Evolutionary conservation across 371 early-diverging fungal genomes (phyloP), one percentile per base, ranked within the genome.

Genomic region (Aphelidium insulamus): DNA sequence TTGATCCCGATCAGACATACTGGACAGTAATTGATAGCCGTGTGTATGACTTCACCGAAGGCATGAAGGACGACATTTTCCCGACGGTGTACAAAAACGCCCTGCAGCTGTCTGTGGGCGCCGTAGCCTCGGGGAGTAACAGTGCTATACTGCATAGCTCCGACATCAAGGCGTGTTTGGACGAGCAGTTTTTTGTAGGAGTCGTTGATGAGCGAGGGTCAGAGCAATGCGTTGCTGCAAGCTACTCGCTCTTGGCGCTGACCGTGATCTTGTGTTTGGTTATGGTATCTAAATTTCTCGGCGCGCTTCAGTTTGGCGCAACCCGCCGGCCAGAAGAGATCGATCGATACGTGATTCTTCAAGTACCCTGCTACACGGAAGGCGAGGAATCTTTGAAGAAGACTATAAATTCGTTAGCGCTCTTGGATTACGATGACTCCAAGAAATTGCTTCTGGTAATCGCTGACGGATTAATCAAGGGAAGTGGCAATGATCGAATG

Each of bases 181-280:
- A 76, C 24, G 77, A 82, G 40, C 77, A 79, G 53, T 94, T 94
- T 54, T 77, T 82, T 12, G 78, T 98, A 37, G 71, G 82, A 45
- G 75, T 57, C 34, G 22, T 21, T 54, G 55, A 28, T 6, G 33
- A 33, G n/a, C 14, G 18, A n/a, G 5, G 27, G 26, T 8, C 32
- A 35, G 5, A 27, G 26, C 4, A 23, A n/a, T 17, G 30, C 30
- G 21, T 32, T 22, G 27, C 34, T 30, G 17, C n/a, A 19, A 3
- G 12, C 21, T 5, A 23, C 34, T 14, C 2, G n/a, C n/a, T n/a
- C n/a, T n/a, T n/a, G n/a, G n/a, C n/a, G n/a, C n/a, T n/a, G n/a
- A n/a, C n/a, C n/a, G n/a, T n/a, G n/a, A n/a, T n/a, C n/a, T n/a
- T n/a, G n/a, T n/a, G n/a, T n/a, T n/a, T n/a, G n/a, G n/a, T n/a